Base-by-base conservation (phyloP, 352 stramenopile genomes). In the Phytophthora pistaciae region DNA sequence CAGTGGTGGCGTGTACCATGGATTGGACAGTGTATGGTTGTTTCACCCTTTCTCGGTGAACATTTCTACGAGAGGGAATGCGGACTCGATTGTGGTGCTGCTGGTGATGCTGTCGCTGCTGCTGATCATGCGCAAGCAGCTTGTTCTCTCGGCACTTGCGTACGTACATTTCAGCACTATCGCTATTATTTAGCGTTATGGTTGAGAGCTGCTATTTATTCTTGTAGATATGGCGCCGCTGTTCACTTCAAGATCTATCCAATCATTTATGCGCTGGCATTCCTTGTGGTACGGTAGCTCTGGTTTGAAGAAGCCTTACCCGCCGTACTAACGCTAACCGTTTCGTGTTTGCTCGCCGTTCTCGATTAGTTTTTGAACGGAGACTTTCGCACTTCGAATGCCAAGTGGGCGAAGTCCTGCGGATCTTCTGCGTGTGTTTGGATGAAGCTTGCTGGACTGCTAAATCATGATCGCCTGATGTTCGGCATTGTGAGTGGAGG, bases 221-320 rank as follows among this genome's bases (percentile, higher is more conserved):
- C 42, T 4, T 52, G 3, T 70, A 98, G 77, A 75, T 97, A 99
- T 80, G 97, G 97, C 4, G 86, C 98, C 38, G 98, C 96, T 0
- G 96, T 99, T 33, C 98, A 99, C 77, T 93, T 99, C 72, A 99
- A 99, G 78, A 96, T 99, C 16, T 99, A 99, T 72, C 98, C 98
- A 6, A 98, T 99, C 38, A 98, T 99, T 68, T 99, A 99, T 74
- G 91, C 88, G 23, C 78, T 97, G 50, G 82, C 90, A 11, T 93
- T 96, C 61, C 82, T 98, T 9, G 88, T 97, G 72, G 90, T 95
- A 90, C 55, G 70, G 11, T 53, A n/a, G 8, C 9, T 53, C 16
- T 5, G 14, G 3, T 18, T 33, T 27, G n/a, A 16, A 16, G 13
- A 27, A 8, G 44, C 8, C n/a, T 53, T 14, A 0, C 46, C 25